A percentile compares a stretch with the other conserved stretches of the same genome.
These are phyloP conservation scores for Apophysomyces variabilis DNA, from an alignment of 371 early-diverging fungal species.

Conservation along the genomic window DNA sequence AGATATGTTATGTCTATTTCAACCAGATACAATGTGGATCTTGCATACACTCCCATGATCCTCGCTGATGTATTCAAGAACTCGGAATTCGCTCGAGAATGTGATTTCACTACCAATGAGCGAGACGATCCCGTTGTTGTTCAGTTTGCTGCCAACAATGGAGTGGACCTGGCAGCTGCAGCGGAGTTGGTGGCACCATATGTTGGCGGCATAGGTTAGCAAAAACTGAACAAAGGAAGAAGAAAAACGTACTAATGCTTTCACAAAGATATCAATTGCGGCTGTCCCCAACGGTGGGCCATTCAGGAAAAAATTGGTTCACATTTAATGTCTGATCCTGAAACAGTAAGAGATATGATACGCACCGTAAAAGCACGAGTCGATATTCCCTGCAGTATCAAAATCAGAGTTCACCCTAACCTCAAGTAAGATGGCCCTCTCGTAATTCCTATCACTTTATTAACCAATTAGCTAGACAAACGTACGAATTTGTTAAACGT, in stretches of 20 bases:
- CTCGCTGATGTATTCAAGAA: constrained; percentile 91
- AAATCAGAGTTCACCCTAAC: constrained; percentile 80
- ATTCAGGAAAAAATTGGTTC: constrained; percentile 81
- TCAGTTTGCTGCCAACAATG: constrained; percentile 91
- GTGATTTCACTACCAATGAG: constrained; percentile 82
- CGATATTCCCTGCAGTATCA: constrained; percentile 77
- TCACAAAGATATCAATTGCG: constrained; percentile 78
- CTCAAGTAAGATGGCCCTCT: constrained; percentile 46
- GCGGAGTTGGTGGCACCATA: constrained; percentile 83
- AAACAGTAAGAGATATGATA: constrained; percentile 84
- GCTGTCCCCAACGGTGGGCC: constrained; percentile 91
- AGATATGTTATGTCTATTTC: not conserved
- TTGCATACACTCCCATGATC: constrained; percentile 98
- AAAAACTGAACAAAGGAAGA: not conserved
- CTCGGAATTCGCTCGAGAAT: constrained; percentile 78
- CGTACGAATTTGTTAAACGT: constrained; percentile 78
- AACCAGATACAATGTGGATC: constrained; percentile 83
- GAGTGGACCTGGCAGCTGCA: constrained; percentile 83
- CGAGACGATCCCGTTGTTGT: constrained; percentile 86
- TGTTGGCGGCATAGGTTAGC: constrained; percentile 68
- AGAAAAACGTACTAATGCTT: not conserved
- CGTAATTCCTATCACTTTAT: not conserved
- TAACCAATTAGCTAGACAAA: constrained; percentile 49
- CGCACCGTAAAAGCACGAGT: constrained; percentile 67
- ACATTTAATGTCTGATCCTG: constrained; percentile 79